A percentile compares a stretch with the other conserved stretches of the same genome.
Evolutionary conservation across 192 early-diverging fungal species (phyloP).

Genomic region (Gigaspora rosea): DNA sequence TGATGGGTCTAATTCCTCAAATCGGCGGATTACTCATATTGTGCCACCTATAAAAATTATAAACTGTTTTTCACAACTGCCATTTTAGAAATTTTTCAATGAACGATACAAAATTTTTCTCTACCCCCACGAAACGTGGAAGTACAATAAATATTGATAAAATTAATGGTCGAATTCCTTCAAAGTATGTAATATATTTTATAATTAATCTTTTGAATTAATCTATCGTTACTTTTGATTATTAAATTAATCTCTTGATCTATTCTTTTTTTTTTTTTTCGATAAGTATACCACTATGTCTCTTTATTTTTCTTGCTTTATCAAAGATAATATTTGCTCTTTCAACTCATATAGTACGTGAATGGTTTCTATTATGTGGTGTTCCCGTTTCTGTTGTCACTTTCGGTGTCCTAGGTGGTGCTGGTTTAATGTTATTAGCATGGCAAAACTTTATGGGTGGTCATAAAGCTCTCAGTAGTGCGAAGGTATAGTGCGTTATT

Average conservation of each 20-base stretch:
- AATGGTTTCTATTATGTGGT: slow-evolving; percentile 9
- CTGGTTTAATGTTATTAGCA: neutral
- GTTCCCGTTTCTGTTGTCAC: slow-evolving; percentile 10
- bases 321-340: slow-evolving; percentile 12
- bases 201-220: neutral
- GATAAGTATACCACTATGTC: slow-evolving; percentile 6
- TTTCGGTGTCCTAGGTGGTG: slow-evolving; percentile 16
- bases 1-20: no score
- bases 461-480: neutral
- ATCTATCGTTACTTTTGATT: neutral
- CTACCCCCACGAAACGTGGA: neutral
- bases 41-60: no score
- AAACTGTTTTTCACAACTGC: no score
- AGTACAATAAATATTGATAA: slow-evolving; percentile 22
- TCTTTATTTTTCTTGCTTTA: neutral
- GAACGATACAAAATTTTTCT: neutral
- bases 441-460: neutral
- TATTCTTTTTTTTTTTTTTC: neutral
- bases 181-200: neutral
- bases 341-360: slow-evolving; percentile 16
- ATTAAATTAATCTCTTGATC: neutral
- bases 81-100: neutral
- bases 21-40: no score
- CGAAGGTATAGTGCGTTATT: neutral
- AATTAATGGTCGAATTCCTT: slow-evolving; percentile 2